Evolutionary conservation across 495 filamentous ascomycete species (phyloP), one percentile per base, ranked within the genome.

Genomic region (Cercophora newfieldiana): DNA sequence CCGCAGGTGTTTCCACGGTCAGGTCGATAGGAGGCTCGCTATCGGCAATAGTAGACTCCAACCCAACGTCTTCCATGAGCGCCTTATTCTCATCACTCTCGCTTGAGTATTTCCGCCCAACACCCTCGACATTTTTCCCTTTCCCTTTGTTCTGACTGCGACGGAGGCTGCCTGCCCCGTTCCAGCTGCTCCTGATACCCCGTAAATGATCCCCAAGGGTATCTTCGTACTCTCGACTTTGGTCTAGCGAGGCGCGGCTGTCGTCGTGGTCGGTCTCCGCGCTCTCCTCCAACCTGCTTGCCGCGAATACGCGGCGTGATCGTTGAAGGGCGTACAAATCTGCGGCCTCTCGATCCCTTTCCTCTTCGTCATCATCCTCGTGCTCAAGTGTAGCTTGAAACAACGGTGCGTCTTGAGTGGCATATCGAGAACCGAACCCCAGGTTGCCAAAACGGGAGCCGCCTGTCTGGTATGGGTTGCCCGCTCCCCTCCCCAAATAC

Each of bases 241-340:
- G 81, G 16, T 82, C 85, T 30, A 87, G 48, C 2, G 87, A 88
- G 37, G 76, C 83, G 60, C 79, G 77, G 69, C 84, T 78, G 10
- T 77, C 88, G 59, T 90, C 87, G 29, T 91, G 87, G 30, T 94
- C 92, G 7, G 87, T 83, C 75, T 94, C 93, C 8, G 88, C 89
- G 61, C 91, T 95, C 50, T 95, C 91, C 21, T 89, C 90, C 33
- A 97, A 69, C 65, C 87, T 82, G 73, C 90, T 90, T 19, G 87
- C 84, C 25, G 92, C 93, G 74, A 97, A 94, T 58, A 96, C 90
- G 59, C 93, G 86, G 67, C 95, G 85, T 72, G 94, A 97, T 59
- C 88, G 82, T 76, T 97, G 92, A 57, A 99, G 79, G 14, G 95
- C 95, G 77, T 92, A 97, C 70, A 92, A 89, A 76, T 99, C 95